Evolutionary conservation across 306 rosid genomes (phyloP), one percentile per base, ranked within the genome.

Genomic region (Citrullus mucosospermus): DNA sequence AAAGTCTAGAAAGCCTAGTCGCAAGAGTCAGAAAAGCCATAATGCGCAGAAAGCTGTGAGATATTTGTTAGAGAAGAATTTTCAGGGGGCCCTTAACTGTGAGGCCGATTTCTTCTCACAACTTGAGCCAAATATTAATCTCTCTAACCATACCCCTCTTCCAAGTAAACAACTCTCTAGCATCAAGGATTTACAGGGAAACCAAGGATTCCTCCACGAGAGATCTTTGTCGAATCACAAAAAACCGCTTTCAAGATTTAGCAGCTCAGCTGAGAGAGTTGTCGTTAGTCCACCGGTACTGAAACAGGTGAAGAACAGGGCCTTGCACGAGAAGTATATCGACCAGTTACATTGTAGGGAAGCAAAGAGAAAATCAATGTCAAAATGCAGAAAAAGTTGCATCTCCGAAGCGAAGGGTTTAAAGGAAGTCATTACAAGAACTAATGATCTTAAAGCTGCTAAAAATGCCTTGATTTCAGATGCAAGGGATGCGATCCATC

Each of bases 281-380:
- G 85, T 89, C 76, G 86, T 76, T 59, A 94, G 98, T 50, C 97
- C 97, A 15, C 92, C 87, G 1, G 97, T 92, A 79, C 85, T 92
- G 80, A 94, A 92, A 87, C 80, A 81, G 79, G 89, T 94, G 14
- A 91, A 88, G 83, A 91, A 89, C 89, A 88, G 17, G 87, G 85
- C 63, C 62, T 68, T 84, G 65, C 97, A 94, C 79, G 97, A 92
- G 82, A 94, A 86, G 84, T 92, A 92, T 57, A 88, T 94, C 63
- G 87, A 91, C 79, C 91, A 92, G 88, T 84, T 90, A 61, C 95
- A 86, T 67, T 62, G 81, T 57, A 86, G 95, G 83, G 95, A 92
- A 46, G 88, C 89, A 38, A 89, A 79, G 84, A 90, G 96, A 82
- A 88, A 76, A 86, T 85, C 81, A 76, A 80, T 83, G 32, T 69